A percentile compares a stretch with the other conserved stretches of the same genome.
These are phyloP conservation scores for Cystobasidium ongulense DNA, from an alignment of 768 basidiomycete genomes.

Conservation along the genomic window DNA sequence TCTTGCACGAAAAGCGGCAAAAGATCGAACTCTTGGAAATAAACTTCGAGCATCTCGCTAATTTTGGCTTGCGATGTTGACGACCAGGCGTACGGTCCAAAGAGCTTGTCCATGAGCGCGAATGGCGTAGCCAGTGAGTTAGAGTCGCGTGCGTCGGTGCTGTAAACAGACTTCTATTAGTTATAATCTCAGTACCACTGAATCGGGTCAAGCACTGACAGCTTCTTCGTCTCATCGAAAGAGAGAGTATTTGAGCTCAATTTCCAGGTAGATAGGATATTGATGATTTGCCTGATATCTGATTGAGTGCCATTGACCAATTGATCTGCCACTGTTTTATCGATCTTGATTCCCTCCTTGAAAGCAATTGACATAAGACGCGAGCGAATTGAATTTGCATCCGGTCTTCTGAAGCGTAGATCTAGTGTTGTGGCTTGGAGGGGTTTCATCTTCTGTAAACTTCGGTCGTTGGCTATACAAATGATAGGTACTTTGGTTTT, in stretches of 20 bases:
- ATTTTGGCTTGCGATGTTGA: constrained; percentile 69
- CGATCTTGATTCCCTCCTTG: constrained; percentile 95
- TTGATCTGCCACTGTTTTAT: constrained; percentile 82
- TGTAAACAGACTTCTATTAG: constrained; percentile 42
- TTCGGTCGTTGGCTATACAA: constrained; percentile 87
- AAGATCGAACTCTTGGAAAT: constrained; percentile 92
- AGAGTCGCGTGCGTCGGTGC: constrained; percentile 83
- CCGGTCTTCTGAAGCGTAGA: constrained; percentile 77
- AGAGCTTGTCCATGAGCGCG: constrained; percentile 75
- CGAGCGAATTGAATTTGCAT: constrained; percentile 66
- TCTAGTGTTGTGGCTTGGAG: constrained; percentile 62
- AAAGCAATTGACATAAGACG: constrained; percentile 76
- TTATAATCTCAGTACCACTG: not conserved
- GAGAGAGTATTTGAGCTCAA: constrained; percentile 69
- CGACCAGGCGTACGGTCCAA: constrained; percentile 86
- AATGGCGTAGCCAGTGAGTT: constrained; percentile 84
- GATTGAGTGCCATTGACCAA: constrained; percentile 80
- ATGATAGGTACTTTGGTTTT: constrained; percentile 95
- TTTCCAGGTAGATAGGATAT: constrained; percentile 97
- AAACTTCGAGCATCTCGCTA: constrained; percentile 85
- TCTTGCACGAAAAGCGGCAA: constrained; percentile 97
- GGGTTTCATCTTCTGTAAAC: constrained; percentile 84
- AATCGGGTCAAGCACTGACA: constrained; percentile 54
- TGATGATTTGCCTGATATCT: constrained; percentile 92
- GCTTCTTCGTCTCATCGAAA: constrained; percentile 81